These are phyloP conservation scores for Talaromyces sp. DNA, from an alignment of 2,329 filamentous ascomycete genomes.

Conservation along the genomic window DNA sequence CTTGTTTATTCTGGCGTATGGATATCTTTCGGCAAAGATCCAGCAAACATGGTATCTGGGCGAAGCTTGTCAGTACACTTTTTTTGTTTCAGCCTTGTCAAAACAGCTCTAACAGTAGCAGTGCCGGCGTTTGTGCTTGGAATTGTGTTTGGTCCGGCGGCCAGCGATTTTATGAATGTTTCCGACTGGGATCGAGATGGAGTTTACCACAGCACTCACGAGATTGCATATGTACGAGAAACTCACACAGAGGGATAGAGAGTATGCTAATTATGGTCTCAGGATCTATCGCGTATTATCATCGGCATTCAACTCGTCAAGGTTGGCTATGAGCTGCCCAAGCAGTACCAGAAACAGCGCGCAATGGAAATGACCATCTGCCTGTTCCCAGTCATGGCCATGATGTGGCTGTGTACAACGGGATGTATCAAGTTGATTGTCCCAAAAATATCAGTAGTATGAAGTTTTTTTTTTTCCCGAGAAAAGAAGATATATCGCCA, in stretches of 20 bases:
- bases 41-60: constrained; percentile 36
- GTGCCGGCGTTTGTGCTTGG: constrained; percentile 53
- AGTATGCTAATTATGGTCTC: constrained; percentile 2
- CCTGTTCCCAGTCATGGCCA: constrained; percentile 55
- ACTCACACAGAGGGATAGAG: not conserved
- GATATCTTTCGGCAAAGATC: constrained; percentile 29
- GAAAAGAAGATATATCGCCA: not conserved
- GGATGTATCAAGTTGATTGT: constrained; percentile 51
- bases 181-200: constrained; percentile 31
- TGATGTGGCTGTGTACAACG: constrained; percentile 57
- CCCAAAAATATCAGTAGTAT: constrained; percentile 47
- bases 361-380: constrained; percentile 52
- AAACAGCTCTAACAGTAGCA: constrained; percentile 19
- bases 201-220: constrained; percentile 25
- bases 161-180: constrained; percentile 48
- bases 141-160: constrained; percentile 49
- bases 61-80: constrained; percentile 28
- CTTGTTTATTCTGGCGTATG: constrained; percentile 26
- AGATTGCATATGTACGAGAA: constrained; percentile 35
- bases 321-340: constrained; percentile 56
- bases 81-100: not conserved
- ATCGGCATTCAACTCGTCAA: constrained; percentile 60
- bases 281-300: constrained; percentile 52
- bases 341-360: constrained; percentile 46
- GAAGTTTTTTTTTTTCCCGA: not conserved